Base-by-base conservation (phyloP, 2,329 filamentous ascomycete genomes). In the Epichloe aotearoae region DNA sequence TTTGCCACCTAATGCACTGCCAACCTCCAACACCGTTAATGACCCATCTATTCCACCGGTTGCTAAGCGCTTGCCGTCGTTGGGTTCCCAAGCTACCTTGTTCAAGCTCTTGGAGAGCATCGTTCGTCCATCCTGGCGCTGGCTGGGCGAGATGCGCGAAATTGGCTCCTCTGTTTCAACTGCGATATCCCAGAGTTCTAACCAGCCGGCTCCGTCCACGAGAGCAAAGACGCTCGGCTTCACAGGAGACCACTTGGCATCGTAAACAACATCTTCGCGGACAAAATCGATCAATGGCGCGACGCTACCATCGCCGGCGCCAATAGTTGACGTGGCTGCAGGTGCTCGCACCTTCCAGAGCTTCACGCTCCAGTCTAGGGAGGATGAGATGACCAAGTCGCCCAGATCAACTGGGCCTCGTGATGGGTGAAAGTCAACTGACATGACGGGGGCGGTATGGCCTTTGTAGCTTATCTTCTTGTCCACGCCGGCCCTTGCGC, bases 321-420 rank as follows among this genome's bases (percentile, higher is more conserved):
- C 74, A 26, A 75, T 74, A 0, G 83, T 83, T 15, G 80, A 81
- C 4, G 81, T 83, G 2, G 84, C 83, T 0, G 85, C 84, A 1
- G 87, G 86, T 1, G 88, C 84, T 40, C 89, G 85, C 14, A 95
- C 86, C 67, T 93, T 93, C 93, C 93, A 98, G 15, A 98, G 74
- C 70, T 95, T 96, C 58, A 96, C 89, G 58, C 85, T 94, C 93
- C 93, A 98, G 71, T 98, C 93, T 7, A 98, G 75, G 42, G 86
- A 91, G 4, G 88, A 86, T n/a, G 85, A 90, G 47, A 98, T 79
- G 53, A 97, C 88, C 5, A 98, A 73, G 62, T 98, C 94, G 30
- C 91, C 90, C 5, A 98, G 81, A 67, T 98, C 94, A 48, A 98
- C 84, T 3, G 90, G 89, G 1, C 93, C 94, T 49, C 87, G 82